Evolutionary conservation across 768 basidiomycete species (phyloP), one percentile per base, ranked within the genome.

Genomic region (Podaxis rugospora): DNA sequence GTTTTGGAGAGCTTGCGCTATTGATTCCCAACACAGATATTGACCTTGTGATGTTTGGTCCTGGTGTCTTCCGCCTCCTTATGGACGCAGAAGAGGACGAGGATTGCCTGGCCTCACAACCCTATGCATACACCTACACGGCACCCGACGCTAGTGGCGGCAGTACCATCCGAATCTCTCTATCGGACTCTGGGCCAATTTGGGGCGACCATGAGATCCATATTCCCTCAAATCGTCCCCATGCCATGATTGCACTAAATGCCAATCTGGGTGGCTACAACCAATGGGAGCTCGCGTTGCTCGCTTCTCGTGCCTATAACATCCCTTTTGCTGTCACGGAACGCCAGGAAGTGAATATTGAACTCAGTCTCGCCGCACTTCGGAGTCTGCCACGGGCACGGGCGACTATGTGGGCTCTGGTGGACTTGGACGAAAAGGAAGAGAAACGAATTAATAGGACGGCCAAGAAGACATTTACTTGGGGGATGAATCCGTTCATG

Each of bases 1-100:
- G 81, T 36, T 81, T 79, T 64, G 74, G 76, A 13, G 80, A 82
- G 63, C 66, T 82, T 39, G 81, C 78, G 4, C 66, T 82, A 23
- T 66, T 80, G 39, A 65, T 79, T 16, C 79, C 78, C 16, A 66
- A 80, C 63, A 78, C 78, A 18, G 78, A 81, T 62, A 70, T 80
- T 61, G 74, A 74, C 59, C 68, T 82, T 16, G 71, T 74, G 39
- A 66, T 82, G 58, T 76, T 79, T 54, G 78, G 80, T 58, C 57
- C 62, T 23, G 70, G 68, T 27, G 71, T 73, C 23, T 57, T 70
- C n/a, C 55, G 67, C 3, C 64, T 78, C 6, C 64, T 74, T 27
- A 68, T 72, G 25, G 69, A 70, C 53, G 71, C 72, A 7, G 71
- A 62, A 57, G 69, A 70, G 61, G 66, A 69, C 27, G 62, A 62